Base-by-base conservation (phyloP, 768 basidiomycete species). In the Mycena capillaripes region DNA sequence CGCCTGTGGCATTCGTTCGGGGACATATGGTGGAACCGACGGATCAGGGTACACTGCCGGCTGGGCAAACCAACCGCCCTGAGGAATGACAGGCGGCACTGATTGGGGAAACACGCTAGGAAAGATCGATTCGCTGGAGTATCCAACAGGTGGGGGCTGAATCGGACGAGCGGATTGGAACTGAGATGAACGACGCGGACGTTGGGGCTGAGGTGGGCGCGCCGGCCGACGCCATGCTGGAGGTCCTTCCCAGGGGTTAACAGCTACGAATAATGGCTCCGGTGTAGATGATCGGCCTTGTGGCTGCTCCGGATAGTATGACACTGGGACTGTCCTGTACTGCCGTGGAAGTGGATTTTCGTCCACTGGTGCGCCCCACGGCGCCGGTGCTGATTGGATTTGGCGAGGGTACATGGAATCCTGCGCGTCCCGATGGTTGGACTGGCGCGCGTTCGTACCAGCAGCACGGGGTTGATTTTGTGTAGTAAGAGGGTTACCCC, bases 161-260 rank as follows among this genome's bases (percentile, higher is more conserved):
- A n/a, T n/a, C n/a, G n/a, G n/a, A n/a, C n/a, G n/a, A n/a, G n/a
- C n/a, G n/a, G n/a, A n/a, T n/a, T n/a, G n/a, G n/a, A n/a, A n/a
- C n/a, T n/a, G n/a, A n/a, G n/a, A n/a, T n/a, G n/a, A n/a, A n/a
- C n/a, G n/a, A n/a, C n/a, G n/a, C n/a, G n/a, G n/a, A n/a, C n/a
- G n/a, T n/a, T 38, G 38, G 9, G 25, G 55, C 4, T 46, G 69
- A 50, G 69, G 3, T 29, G 23, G 46, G n/a, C 69, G 69, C 5
- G 44, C 27, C 3, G 21, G 38, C 25, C 46, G 61, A 19, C 57
- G 56, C 70, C 70, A 60, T 29, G 63, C 29, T 29, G 38, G 11
- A 25, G 42, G 56, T 14, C 40, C 53, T 4, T 59, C 58, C 48
- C 27, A 71, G 4, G 70, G 70, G 25, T 71, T 71, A n/a, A 71